Conservation (phyloP, 1,139 yeast genomes). For the Geotrichum restrictum region DNA sequence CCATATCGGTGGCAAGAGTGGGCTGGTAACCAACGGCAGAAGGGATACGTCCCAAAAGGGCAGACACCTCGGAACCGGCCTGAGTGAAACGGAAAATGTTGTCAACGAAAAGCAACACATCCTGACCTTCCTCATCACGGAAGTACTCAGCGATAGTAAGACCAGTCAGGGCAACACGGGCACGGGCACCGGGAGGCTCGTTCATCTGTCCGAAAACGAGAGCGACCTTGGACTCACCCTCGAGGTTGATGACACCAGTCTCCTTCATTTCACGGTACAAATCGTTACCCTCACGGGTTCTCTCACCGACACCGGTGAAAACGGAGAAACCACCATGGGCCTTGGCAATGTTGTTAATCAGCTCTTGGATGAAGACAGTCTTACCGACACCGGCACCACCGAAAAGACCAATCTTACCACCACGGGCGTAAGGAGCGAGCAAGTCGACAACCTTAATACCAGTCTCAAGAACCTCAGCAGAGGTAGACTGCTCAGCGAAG, state of each 20-base stretch:
- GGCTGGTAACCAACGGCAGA: slow-evolving; percentile 99
- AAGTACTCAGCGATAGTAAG: slow-evolving; percentile 99
- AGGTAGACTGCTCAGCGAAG: slow-evolving; percentile 94
- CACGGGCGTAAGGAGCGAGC: slow-evolving; percentile 99
- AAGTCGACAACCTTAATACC: slow-evolving; percentile 99
- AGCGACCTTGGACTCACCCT: slow-evolving; percentile 99
- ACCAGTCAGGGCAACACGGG: slow-evolving; percentile 99
- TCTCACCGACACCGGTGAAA: slow-evolving; percentile 99
- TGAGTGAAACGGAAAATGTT: slow-evolving; percentile 99
- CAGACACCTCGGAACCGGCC: slow-evolving; percentile 99
- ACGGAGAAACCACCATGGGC: slow-evolving; percentile 99
- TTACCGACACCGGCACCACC: slow-evolving; percentile 99
- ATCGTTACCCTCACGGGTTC: slow-evolving; percentile 99
- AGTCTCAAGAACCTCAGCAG: slow-evolving; percentile 97
- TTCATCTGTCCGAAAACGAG: slow-evolving; percentile 99
- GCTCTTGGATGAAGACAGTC: slow-evolving; percentile 98
- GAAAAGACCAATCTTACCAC: slow-evolving; percentile 99
- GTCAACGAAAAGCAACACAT: slow-evolving; percentile 98
- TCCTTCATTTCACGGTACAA: slow-evolving; percentile 99
- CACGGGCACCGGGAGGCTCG: slow-evolving; percentile 99
- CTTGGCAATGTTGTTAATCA: slow-evolving; percentile 99
- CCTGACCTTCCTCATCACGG: slow-evolving; percentile 99
- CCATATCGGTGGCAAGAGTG: slow-evolving; percentile 99
- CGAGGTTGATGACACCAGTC: slow-evolving; percentile 99
- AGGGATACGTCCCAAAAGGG: slow-evolving; percentile 99